Conservation (phyloP, 106 monocot genomes). For the Dendrobium nobile region DNA sequence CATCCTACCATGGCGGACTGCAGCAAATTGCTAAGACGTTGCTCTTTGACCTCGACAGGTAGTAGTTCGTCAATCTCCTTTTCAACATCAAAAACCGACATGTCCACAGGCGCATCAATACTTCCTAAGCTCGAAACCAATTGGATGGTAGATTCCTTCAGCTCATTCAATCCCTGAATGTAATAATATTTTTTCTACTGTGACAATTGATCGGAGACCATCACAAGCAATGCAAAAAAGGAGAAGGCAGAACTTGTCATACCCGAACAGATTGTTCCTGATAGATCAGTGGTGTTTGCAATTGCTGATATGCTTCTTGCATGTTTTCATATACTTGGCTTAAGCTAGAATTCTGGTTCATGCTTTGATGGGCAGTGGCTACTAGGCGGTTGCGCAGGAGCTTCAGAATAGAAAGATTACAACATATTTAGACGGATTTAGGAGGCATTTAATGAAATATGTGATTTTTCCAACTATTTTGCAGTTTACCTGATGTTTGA, state of each 20-base stretch:
- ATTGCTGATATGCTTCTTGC: slow-evolving; percentile 81
- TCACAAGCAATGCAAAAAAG: neutral
- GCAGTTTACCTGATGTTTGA: slow-evolving; percentile 58
- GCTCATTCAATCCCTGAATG: slow-evolving; percentile 44
- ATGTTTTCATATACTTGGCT: slow-evolving; percentile 65
- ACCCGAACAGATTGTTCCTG: slow-evolving; percentile 45
- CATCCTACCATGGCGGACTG: slow-evolving; percentile 64
- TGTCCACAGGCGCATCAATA: slow-evolving; percentile 71
- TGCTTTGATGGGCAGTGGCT: slow-evolving; percentile 45
- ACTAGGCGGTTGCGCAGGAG: slow-evolving; percentile 49
- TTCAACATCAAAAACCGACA: slow-evolving; percentile 68
- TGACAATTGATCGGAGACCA: neutral
- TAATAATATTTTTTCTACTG: neutral
- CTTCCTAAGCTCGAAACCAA: slow-evolving; percentile 57
- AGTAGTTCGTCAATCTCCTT: slow-evolving; percentile 83
- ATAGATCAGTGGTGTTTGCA: slow-evolving; percentile 77
- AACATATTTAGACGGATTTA: too few species aligned
- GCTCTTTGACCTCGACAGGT: slow-evolving; percentile 81
- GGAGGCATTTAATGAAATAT: too few species aligned
- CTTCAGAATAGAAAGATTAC: slow-evolving; percentile 9
- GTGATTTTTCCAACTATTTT: too few species aligned
- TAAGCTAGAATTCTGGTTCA: slow-evolving; percentile 51
- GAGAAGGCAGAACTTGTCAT: neutral
- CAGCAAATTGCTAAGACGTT: slow-evolving; percentile 66
- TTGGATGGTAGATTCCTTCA: slow-evolving; percentile 74